Percentiles rank a stretch among this genome's conserved stretches.
Conservation (phyloP, 768 basidiomycete genomes). For the Russula griseocarnosa region DNA sequence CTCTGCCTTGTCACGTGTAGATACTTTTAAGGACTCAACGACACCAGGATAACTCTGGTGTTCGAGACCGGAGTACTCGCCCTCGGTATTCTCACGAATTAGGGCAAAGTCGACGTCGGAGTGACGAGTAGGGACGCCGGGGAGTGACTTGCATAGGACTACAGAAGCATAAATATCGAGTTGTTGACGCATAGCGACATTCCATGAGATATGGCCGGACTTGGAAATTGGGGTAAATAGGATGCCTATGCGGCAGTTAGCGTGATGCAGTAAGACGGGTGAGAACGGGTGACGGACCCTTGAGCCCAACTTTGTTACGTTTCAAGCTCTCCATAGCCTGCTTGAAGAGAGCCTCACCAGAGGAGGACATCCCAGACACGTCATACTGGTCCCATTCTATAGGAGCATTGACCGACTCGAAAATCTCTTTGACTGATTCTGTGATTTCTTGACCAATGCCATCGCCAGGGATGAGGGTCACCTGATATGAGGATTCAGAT, state of each 20-base stretch:
- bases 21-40: constrained; percentile 96
- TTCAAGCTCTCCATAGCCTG: constrained; percentile 97
- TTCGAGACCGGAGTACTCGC: constrained; percentile 98
- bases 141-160: constrained; percentile 96
- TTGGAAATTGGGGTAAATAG: constrained; percentile 97
- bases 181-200: constrained; percentile 99
- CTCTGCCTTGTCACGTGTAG: constrained; percentile 91
- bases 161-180: constrained; percentile 99
- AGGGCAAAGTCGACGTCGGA: constrained; percentile 97
- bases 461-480: constrained; percentile 96
- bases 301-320: constrained; percentile 95
- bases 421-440: constrained; percentile 98
- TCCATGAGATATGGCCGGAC: constrained; percentile 98
- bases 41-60: constrained; percentile 98
- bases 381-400: constrained; percentile 99
- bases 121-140: constrained; percentile 94
- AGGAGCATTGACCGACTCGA: constrained; percentile 94
- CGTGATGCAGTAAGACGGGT: background rate
- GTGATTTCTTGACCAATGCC: constrained; percentile 97
- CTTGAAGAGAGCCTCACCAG: constrained; percentile 93
- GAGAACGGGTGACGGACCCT: constrained; percentile 56
- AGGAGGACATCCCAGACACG: constrained; percentile 92
- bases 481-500: constrained; percentile 46
- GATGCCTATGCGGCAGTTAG: constrained; percentile 58
- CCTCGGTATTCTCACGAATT: constrained; percentile 99